A percentile compares a stretch with the other conserved stretches of the same genome.
phyloP scores from a whole-genome alignment of 805 yeast genomes.

The Pichia cephalocereana region DNA sequence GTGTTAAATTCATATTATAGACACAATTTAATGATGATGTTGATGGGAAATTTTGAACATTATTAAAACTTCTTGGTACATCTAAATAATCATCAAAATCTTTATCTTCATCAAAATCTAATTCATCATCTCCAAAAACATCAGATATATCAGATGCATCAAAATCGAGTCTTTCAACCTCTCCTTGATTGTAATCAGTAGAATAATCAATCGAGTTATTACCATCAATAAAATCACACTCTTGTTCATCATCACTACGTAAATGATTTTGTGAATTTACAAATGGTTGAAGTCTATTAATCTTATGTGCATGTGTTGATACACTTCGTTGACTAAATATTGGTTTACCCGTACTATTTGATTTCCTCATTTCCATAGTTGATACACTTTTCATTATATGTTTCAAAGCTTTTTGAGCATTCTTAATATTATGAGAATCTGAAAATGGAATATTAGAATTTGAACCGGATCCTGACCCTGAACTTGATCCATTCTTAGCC shows the following conservation, averaged over 20 bases:
- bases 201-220: slow-evolving; percentile 10
- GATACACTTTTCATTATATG: slow-evolving; percentile 26
- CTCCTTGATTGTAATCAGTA: slow-evolving; percentile 16
- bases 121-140: slow-evolving; percentile 12
- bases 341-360: neutral
- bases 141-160: slow-evolving; percentile 21
- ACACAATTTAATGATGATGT: slow-evolving; percentile 22
- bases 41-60: slow-evolving; percentile 4
- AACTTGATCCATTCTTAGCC: slow-evolving; percentile 22
- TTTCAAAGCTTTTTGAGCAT: slow-evolving; percentile 35
- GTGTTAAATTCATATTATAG: slow-evolving; percentile 18
- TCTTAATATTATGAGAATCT: slow-evolving; percentile 43
- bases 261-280: neutral
- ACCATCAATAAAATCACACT: neutral
- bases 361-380: slow-evolving; percentile 21
- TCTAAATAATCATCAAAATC: neutral
- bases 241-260: neutral
- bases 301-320: neutral
- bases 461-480: slow-evolving; percentile 1
- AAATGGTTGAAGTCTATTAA: neutral
- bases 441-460: slow-evolving; percentile 34
- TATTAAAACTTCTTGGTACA: neutral
- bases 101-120: slow-evolving; percentile 10
- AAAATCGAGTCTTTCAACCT: slow-evolving; percentile 22
- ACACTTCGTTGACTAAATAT: neutral